phyloP scores from a whole-genome alignment of 192 early-diverging fungal species.

The Coemansia umbellata region DNA sequence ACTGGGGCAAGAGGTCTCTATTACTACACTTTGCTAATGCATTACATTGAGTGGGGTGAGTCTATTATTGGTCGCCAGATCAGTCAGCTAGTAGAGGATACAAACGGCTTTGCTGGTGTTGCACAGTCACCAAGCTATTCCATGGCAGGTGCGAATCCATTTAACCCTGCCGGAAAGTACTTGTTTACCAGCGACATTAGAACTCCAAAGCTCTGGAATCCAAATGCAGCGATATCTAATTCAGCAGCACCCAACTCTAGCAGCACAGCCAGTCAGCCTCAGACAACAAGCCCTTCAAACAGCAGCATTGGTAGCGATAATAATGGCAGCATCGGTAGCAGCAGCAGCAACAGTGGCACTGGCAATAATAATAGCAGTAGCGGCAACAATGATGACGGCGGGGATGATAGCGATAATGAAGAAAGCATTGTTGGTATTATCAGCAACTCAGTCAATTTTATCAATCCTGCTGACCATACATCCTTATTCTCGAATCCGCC shows the following conservation, averaged over 20 bases:
- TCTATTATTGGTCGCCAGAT: constrained; percentile 14
- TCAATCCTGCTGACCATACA: neutral
- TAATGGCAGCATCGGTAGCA: neutral
- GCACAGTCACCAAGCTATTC: constrained; percentile 4
- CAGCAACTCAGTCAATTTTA: no score
- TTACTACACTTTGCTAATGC: constrained; percentile 16
- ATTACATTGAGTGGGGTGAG: constrained; percentile 5
- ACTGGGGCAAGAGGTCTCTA: constrained; percentile 4
- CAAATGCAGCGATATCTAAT: neutral
- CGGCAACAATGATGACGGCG: neutral
- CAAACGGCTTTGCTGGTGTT: neutral
- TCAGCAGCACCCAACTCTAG: neutral
- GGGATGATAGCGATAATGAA: neutral
- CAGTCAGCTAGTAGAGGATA: constrained; percentile 14
- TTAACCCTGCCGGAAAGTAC: constrained; percentile 3
- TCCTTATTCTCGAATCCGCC: neutral
- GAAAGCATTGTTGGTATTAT: no score
- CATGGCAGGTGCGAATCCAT: neutral
- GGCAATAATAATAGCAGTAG: neutral
- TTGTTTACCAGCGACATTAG: constrained; percentile 28
- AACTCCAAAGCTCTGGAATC: neutral
- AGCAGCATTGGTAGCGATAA: neutral
- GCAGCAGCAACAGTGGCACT: neutral
- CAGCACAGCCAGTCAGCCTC: no score
- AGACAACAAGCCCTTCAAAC: no score